A percentile compares a stretch with the other conserved stretches of the same genome.
These are phyloP conservation scores for Blastobotrys buckinghamii DNA, from an alignment of 1,139 yeast genomes.

Conservation along the genomic window DNA sequence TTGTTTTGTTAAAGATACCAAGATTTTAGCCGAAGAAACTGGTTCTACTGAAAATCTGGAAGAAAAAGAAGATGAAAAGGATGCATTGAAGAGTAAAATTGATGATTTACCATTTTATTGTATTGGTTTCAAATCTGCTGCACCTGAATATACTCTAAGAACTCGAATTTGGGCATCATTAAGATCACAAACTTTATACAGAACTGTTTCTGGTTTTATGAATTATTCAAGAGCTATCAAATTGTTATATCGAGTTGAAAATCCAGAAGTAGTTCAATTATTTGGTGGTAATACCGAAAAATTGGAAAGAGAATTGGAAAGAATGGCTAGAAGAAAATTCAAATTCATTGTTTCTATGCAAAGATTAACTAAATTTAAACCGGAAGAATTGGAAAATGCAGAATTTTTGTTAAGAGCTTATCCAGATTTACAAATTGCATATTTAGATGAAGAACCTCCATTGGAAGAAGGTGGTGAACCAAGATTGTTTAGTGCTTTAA, in stretches of 20 bases:
- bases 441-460: slow-evolving; percentile 88
- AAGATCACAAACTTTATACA: slow-evolving; percentile 95
- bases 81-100: slow-evolving; percentile 76
- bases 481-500: slow-evolving; percentile 90
- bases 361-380: slow-evolving; percentile 93
- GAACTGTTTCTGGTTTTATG: slow-evolving; percentile 99
- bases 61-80: slow-evolving; percentile 54
- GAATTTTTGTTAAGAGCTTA: slow-evolving; percentile 97
- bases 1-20: slow-evolving; percentile 96
- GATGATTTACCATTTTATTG: slow-evolving; percentile 98
- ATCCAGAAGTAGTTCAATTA: slow-evolving; percentile 97
- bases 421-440: slow-evolving; percentile 97
- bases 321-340: slow-evolving; percentile 99
- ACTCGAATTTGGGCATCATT: slow-evolving; percentile 99
- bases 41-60: slow-evolving; percentile 28
- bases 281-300: slow-evolving; percentile 97
- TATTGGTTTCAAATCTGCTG: slow-evolving; percentile 98
- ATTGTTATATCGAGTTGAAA: slow-evolving; percentile 94
- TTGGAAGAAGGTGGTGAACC: slow-evolving; percentile 96
- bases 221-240: slow-evolving; percentile 98
- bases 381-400: slow-evolving; percentile 96
- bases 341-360: slow-evolving; percentile 97
- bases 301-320: slow-evolving; percentile 91
- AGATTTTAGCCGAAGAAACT: slow-evolving; percentile 91
- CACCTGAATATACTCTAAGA: slow-evolving; percentile 97